Percentiles rank a stretch among this genome's conserved stretches.
Conservation (phyloP, 192 early-diverging fungal genomes). For the Coemansia sp. region DNA sequence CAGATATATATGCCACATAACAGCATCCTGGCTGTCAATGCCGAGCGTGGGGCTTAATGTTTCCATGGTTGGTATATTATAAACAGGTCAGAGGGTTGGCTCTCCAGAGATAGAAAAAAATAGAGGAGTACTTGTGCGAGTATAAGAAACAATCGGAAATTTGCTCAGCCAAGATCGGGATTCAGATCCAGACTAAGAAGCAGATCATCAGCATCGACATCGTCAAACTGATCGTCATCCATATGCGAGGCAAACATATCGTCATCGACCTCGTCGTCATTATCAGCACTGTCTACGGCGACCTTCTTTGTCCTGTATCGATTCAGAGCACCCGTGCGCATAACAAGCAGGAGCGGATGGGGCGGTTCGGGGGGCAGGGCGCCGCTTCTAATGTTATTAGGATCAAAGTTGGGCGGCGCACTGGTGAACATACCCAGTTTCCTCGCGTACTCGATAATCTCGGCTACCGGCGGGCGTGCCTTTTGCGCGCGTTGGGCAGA, state of each 20-base stretch:
- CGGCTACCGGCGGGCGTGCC: slow-evolving; percentile 18
- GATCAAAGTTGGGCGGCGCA: slow-evolving; percentile 57
- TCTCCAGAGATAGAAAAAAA: neutral
- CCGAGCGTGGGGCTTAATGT: too few species aligned
- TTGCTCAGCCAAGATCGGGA: slow-evolving; percentile 42
- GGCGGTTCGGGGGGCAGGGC: slow-evolving; percentile 46
- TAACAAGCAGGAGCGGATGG: slow-evolving; percentile 50
- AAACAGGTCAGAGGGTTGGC: too few species aligned
- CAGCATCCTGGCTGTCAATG: too few species aligned
- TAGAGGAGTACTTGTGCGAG: neutral
- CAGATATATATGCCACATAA: too few species aligned
- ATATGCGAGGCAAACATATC: slow-evolving; percentile 28
- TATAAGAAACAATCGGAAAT: too few species aligned
- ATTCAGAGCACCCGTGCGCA: slow-evolving; percentile 52
- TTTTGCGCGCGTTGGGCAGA: slow-evolving; percentile 11
- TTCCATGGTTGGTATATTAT: too few species aligned
- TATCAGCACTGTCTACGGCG: neutral
- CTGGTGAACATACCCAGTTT: slow-evolving; percentile 53
- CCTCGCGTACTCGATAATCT: slow-evolving; percentile 56
- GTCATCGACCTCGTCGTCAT: slow-evolving; percentile 28
- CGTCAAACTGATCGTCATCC: slow-evolving; percentile 44
- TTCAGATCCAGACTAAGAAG: slow-evolving; percentile 54
- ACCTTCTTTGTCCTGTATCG: slow-evolving; percentile 38
- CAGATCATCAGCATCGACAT: slow-evolving; percentile 49
- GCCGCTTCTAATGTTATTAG: slow-evolving; percentile 13